Percentiles rank a stretch among this genome's conserved stretches.
Conservation (phyloP, 257 asterid species). For the Oldenlandia corymbosa region DNA sequence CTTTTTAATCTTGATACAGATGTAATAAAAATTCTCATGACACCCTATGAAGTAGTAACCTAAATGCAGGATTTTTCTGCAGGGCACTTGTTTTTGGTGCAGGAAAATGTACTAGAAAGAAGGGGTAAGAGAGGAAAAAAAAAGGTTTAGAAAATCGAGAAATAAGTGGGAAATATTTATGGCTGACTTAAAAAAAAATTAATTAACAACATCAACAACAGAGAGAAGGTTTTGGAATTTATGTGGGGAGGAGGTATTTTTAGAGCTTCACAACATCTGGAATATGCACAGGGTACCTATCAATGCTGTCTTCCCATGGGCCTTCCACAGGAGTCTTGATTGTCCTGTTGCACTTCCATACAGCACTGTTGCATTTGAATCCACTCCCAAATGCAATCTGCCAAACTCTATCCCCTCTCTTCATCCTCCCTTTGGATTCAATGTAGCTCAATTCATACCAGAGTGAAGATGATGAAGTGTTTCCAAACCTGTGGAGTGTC, state of each 20-base stretch:
- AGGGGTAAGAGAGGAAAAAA: too few species aligned
- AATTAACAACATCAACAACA: slow-evolving; percentile 9
- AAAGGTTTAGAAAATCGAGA: too few species aligned
- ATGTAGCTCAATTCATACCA: slow-evolving; percentile 77
- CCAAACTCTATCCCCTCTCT: slow-evolving; percentile 68
- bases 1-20: neutral
- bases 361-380: slow-evolving; percentile 78
- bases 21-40: slow-evolving; percentile 13
- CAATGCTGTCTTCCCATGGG: slow-evolving; percentile 74
- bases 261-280: slow-evolving; percentile 75
- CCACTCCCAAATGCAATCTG: slow-evolving; percentile 90
- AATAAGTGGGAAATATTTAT: too few species aligned
- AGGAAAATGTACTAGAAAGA: too few species aligned
- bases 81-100: too few species aligned
- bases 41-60: slow-evolving; percentile 18
- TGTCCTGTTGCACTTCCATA: slow-evolving; percentile 71
- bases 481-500: slow-evolving; percentile 78
- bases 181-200: too few species aligned
- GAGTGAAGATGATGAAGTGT: slow-evolving; percentile 73
- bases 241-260: slow-evolving; percentile 8
- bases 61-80: too few species aligned
- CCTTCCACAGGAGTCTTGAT: slow-evolving; percentile 53
- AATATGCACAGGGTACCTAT: slow-evolving; percentile 71
- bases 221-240: neutral
- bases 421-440: slow-evolving; percentile 79